A percentile compares a stretch with the other conserved stretches of the same genome.
These are phyloP conservation scores for Amanita muscaria DNA, from an alignment of 768 basidiomycete genomes.

Conservation along the genomic window DNA sequence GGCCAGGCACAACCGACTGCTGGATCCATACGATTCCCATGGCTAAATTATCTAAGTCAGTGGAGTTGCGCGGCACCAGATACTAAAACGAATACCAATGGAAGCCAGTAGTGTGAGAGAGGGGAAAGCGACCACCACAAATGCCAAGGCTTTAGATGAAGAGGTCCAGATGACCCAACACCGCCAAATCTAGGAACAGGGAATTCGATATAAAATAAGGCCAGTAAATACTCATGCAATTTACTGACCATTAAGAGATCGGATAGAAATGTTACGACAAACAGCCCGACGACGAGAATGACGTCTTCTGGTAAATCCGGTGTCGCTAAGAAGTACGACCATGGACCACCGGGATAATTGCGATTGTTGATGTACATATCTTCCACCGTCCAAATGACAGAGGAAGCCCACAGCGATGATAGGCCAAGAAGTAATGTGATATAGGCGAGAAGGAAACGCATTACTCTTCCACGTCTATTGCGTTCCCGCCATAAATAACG, in stretches of 20 bases:
- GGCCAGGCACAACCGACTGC: slow-evolving; percentile 22
- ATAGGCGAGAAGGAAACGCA: background rate
- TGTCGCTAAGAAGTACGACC: background rate
- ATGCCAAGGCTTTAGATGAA: slow-evolving; percentile 17
- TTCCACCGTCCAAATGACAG: background rate
- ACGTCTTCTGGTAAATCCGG: background rate
- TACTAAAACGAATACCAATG: slow-evolving; percentile 8
- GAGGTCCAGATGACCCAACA: slow-evolving; percentile 33
- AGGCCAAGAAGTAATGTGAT: background rate
- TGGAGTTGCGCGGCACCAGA: no score
- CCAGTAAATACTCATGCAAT: no score
- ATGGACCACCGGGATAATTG: background rate
- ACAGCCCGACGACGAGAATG: background rate
- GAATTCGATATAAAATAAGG: no score
- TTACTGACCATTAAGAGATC: no score
- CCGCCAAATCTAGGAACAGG: slow-evolving; percentile 25
- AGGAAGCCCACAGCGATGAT: background rate
- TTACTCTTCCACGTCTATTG: background rate
- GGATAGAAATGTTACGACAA: no score
- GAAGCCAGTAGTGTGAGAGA: slow-evolving; percentile 23
- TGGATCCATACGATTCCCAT: slow-evolving; percentile 28
- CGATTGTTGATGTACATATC: background rate
- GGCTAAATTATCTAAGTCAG: no score
- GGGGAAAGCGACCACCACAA: slow-evolving; percentile 22
- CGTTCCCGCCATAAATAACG: background rate